phyloP scores from a whole-genome alignment of 2,329 filamentous ascomycete genomes.

The Cladosporium sp. region DNA sequence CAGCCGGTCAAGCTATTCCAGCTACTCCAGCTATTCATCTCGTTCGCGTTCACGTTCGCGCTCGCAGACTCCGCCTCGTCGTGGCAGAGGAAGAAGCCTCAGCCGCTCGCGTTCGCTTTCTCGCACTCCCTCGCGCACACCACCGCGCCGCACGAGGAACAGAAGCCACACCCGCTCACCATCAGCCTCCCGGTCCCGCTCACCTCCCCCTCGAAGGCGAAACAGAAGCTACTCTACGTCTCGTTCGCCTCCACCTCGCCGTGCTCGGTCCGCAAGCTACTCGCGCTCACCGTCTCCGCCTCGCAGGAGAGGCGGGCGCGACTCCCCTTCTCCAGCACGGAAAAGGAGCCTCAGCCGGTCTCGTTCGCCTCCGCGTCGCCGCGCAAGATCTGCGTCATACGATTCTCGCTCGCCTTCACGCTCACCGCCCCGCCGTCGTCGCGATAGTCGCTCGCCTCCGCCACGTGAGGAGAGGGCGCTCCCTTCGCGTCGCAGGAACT shows the following conservation, averaged over 20 bases:
- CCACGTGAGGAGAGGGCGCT: neutral
- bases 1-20: slow-evolving; percentile 71
- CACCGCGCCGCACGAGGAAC: slow-evolving; percentile 23
- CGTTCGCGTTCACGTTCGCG: slow-evolving; percentile 28
- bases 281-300: slow-evolving; percentile 9
- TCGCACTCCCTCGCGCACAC: slow-evolving; percentile 26
- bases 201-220: slow-evolving; percentile 25
- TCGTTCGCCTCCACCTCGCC: slow-evolving; percentile 20
- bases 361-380: slow-evolving; percentile 17
- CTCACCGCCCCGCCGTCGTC: slow-evolving; percentile 13
- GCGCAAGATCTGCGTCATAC: slow-evolving; percentile 13
- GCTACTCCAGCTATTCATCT: slow-evolving; percentile 66
- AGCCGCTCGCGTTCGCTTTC: slow-evolving; percentile 7
- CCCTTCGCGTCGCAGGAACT: slow-evolving; percentile 24
- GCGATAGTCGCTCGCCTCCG: neutral
- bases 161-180: slow-evolving; percentile 10
- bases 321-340: slow-evolving; percentile 17
- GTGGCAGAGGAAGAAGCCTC: neutral
- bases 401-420: slow-evolving; percentile 22
- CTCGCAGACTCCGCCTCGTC: slow-evolving; percentile 19
- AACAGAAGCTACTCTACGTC: slow-evolving; percentile 17
- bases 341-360: slow-evolving; percentile 13
- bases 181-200: slow-evolving; percentile 25
- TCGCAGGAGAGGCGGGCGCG: neutral
- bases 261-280: slow-evolving; percentile 13